These are phyloP conservation scores for Sclerotiophoma versabilis DNA, from an alignment of 2,329 filamentous ascomycete genomes.

Conservation along the genomic window DNA sequence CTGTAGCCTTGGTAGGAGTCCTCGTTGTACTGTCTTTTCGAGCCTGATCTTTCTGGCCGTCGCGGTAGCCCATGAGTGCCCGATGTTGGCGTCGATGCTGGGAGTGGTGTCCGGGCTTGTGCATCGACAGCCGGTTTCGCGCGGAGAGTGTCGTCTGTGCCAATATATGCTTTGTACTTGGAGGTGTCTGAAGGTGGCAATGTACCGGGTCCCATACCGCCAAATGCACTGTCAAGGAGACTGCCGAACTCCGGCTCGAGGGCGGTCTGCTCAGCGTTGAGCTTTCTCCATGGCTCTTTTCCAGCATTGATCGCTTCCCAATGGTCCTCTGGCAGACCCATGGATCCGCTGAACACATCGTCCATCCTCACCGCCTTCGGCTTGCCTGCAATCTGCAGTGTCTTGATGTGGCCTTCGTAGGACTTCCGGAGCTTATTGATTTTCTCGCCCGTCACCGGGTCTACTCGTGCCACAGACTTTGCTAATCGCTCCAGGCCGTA, in stretches of 20 bases:
- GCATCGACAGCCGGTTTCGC: slow-evolving; percentile 35
- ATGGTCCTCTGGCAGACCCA: slow-evolving; percentile 51
- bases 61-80: slow-evolving; percentile 49
- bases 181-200: slow-evolving; percentile 51
- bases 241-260: slow-evolving; percentile 34
- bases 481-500: slow-evolving; percentile 65
- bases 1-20: slow-evolving; percentile 77
- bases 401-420: slow-evolving; percentile 62
- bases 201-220: slow-evolving; percentile 52
- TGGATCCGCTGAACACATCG: slow-evolving; percentile 41
- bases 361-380: slow-evolving; percentile 56
- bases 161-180: slow-evolving; percentile 54
- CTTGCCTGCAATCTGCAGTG: slow-evolving; percentile 57
- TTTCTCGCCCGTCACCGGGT: slow-evolving; percentile 70
- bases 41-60: slow-evolving; percentile 70
- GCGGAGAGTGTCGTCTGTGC: slow-evolving; percentile 51
- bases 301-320: slow-evolving; percentile 50
- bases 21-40: slow-evolving; percentile 79
- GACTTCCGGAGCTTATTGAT: slow-evolving; percentile 67
- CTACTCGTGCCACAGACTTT: slow-evolving; percentile 64
- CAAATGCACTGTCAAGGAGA: slow-evolving; percentile 52
- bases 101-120: slow-evolving; percentile 28
- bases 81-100: slow-evolving; percentile 37
- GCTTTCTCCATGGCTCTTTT: slow-evolving; percentile 48
- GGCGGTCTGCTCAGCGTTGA: slow-evolving; percentile 38